These are phyloP conservation scores for Trametes coccinea DNA, from an alignment of 768 basidiomycete species.

Conservation along the genomic window DNA sequence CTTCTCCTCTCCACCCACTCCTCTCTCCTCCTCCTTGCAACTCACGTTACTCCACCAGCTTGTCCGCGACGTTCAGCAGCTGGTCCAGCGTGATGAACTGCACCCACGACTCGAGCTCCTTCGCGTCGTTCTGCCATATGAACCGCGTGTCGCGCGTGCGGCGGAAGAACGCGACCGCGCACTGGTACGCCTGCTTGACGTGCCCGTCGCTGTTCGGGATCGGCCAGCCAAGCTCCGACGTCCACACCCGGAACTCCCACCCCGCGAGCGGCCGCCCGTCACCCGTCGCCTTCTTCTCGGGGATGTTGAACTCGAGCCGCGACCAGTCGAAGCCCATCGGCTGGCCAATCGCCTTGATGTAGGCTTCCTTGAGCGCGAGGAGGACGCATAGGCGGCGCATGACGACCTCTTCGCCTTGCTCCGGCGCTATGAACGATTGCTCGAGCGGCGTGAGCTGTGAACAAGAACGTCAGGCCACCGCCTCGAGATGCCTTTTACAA, in stretches of 20 bases:
- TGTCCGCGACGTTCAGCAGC: slow-evolving; percentile 76
- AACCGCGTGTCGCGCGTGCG: slow-evolving; percentile 65
- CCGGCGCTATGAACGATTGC: slow-evolving; percentile 50
- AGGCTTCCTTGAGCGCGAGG: slow-evolving; percentile 77
- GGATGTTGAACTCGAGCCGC: slow-evolving; percentile 79
- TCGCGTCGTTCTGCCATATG: slow-evolving; percentile 66
- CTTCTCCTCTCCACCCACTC: not conserved
- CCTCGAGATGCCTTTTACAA: not conserved
- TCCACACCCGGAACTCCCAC: slow-evolving; percentile 87
- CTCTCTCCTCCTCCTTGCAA: not conserved
- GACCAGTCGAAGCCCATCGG: slow-evolving; percentile 79
- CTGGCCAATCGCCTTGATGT: slow-evolving; percentile 83
- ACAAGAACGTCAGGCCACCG: slow-evolving; percentile 16
- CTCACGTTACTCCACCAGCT: slow-evolving; percentile 55
- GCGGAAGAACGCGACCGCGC: slow-evolving; percentile 76
- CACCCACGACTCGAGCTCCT: slow-evolving; percentile 76
- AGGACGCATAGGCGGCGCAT: slow-evolving; percentile 77
- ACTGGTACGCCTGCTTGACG: slow-evolving; percentile 71
- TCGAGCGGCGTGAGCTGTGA: slow-evolving; percentile 53
- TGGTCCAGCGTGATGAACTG: slow-evolving; percentile 85
- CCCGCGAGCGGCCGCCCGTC: slow-evolving; percentile 71
- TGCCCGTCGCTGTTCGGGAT: slow-evolving; percentile 58
- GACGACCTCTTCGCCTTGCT: slow-evolving; percentile 59
- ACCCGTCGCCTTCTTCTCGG: slow-evolving; percentile 58
- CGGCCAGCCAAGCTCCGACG: slow-evolving; percentile 56